These are phyloP conservation scores for Aspergillus coremiiformis DNA, from an alignment of 495 filamentous ascomycete genomes.

Conservation along the genomic window DNA sequence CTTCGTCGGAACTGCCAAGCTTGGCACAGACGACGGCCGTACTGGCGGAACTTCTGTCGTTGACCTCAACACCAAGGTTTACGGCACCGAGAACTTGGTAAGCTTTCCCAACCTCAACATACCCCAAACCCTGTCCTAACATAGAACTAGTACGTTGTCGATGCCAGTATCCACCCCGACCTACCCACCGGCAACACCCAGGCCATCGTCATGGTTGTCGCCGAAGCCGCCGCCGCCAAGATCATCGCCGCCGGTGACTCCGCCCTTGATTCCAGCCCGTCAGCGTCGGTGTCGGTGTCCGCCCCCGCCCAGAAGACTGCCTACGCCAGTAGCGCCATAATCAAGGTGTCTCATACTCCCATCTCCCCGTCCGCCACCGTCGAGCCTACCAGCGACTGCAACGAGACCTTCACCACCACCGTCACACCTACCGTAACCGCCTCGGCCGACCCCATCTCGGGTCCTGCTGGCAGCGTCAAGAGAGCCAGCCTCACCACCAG, in stretches of 20 bases:
- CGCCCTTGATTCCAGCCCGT: neutral
- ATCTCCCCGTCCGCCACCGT: neutral
- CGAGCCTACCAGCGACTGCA: neutral
- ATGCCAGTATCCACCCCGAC: conserved; percentile 27
- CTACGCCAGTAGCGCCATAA: neutral
- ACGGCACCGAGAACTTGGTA: conserved; percentile 59
- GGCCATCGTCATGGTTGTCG: conserved; percentile 30
- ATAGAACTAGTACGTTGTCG: conserved; percentile 13
- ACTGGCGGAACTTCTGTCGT: conserved; percentile 56
- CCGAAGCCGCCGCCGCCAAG: conserved; percentile 26
- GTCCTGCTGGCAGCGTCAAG: neutral
- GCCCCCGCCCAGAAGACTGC: neutral
- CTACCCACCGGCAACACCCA: conserved; percentile 32
- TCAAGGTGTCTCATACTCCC: neutral
- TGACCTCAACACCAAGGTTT: conserved; percentile 62
- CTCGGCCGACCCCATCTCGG: neutral
- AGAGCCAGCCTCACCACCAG: neutral
- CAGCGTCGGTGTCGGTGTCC: neutral
- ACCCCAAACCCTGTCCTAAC: neutral
- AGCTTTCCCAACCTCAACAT: neutral
- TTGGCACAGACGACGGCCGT: conserved; percentile 61
- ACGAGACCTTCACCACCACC: neutral
- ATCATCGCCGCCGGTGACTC: conserved; percentile 12
- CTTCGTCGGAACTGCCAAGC: conserved; percentile 59
- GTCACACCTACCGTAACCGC: neutral